These are phyloP conservation scores for Tuctoria greenei DNA, from an alignment of 176 grass and related monocot genomes.

Conservation along the genomic window DNA sequence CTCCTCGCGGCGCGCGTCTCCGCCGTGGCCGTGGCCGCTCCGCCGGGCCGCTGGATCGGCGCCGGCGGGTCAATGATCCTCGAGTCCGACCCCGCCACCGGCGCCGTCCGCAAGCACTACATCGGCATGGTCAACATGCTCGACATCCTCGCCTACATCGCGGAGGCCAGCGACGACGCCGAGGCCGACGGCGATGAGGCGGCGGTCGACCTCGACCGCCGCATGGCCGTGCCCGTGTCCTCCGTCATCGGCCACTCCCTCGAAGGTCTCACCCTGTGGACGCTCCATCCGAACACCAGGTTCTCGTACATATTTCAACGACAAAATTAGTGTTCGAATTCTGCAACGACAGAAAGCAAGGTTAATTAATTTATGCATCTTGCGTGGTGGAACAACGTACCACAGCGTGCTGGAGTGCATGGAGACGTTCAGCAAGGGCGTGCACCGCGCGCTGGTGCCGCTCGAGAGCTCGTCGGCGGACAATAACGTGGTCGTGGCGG, in stretches of 20 bases:
- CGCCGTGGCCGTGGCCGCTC: slow-evolving; percentile 65
- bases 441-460: slow-evolving; percentile 83
- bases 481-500: slow-evolving; percentile 42
- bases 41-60: slow-evolving; percentile 82
- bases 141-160: slow-evolving; percentile 74
- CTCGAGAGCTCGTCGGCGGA: slow-evolving; percentile 62
- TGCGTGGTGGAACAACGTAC: too few species aligned
- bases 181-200: not conserved
- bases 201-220: slow-evolving; percentile 38
- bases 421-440: slow-evolving; percentile 89
- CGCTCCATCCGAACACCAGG: slow-evolving; percentile 75
- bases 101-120: slow-evolving; percentile 88
- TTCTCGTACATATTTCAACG: too few species aligned
- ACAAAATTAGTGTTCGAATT: not conserved
- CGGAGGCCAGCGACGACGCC: slow-evolving; percentile 35
- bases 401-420: slow-evolving; percentile 83
- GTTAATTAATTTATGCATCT: not conserved
- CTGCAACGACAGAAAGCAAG: not conserved
- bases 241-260: slow-evolving; percentile 75
- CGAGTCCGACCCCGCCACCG: slow-evolving; percentile 78
- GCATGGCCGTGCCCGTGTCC: slow-evolving; percentile 73
- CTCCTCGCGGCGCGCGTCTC: slow-evolving; percentile 58
- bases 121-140: slow-evolving; percentile 95
- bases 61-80: slow-evolving; percentile 86
- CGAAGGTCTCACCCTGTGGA: slow-evolving; percentile 84